Conservation (phyloP, 2,329 filamentous ascomycete genomes). For the Fusarium nematophilum region DNA sequence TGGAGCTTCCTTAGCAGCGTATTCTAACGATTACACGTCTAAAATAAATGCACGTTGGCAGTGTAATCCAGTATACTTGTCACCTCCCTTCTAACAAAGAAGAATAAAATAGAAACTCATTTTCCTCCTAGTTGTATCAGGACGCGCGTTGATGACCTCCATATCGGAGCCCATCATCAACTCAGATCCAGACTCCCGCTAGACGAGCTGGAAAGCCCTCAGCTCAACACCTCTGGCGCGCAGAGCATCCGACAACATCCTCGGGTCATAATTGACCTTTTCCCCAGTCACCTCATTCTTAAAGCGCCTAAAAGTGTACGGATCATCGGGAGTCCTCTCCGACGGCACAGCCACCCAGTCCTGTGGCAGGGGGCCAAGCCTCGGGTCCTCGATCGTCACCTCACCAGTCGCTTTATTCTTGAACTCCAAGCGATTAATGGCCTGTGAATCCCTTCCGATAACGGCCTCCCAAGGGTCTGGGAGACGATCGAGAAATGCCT, state of each 20-base stretch:
- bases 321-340: constrained; percentile 6
- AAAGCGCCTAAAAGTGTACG: background rate
- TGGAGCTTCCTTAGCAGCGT: too few relatives aligned
- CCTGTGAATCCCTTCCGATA: background rate
- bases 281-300: background rate
- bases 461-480: background rate
- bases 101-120: too few relatives aligned
- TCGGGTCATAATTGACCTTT: constrained; percentile 3
- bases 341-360: background rate
- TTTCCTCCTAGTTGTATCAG: too few relatives aligned
- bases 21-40: too few relatives aligned
- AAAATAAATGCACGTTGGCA: too few relatives aligned
- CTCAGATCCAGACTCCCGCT: too few relatives aligned
- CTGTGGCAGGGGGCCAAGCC: background rate
- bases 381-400: background rate
- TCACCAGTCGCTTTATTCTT: background rate
- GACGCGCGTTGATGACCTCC: too few relatives aligned
- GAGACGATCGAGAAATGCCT: background rate
- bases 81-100: too few relatives aligned
- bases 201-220: too few relatives aligned
- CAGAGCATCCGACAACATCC: background rate
- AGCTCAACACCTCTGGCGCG: background rate
- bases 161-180: too few relatives aligned
- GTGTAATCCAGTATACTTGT: too few relatives aligned
- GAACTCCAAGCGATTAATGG: background rate